Evolutionary conservation across 805 yeast genomes (phyloP), one percentile per base, ranked within the genome.

Genomic region (Metschnikowia vanudenii): DNA sequence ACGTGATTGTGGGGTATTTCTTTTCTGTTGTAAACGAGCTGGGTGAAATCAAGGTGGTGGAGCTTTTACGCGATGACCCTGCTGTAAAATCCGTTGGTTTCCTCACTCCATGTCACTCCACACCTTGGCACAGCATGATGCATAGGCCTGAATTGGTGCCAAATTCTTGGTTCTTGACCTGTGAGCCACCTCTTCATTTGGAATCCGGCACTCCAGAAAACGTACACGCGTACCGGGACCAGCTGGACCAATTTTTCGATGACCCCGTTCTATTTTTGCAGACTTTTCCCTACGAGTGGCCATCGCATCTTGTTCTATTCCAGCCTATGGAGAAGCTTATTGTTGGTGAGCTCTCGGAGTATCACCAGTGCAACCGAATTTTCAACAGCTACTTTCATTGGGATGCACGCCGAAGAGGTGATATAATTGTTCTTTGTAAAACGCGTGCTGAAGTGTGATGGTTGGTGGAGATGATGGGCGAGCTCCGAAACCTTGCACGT

Each of bases 71-170:
- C 34, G 50, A 58, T 5, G 49, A 64, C 18, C 61, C 70, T 3
- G 55, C 60, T 3, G 73, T 79, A 9, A 51, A 64, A 8, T 74
- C 85, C 1, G 67, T 91, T 24, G 96, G 97, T 0, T 88, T 94
- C 55, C 64, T 94, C 13, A 89, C 91, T 60, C 99, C 99, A 0
- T 94, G 99, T 58, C 99, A 94, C 64, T 91, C 98, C 0, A 92
- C 97, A 0, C 99, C 99, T 2, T 87, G 94, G 82, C 96, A 89
- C 60, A 80, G 94, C 20, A 82, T 85, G 60, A 65, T 94, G 34
- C 96, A 91, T 59, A 67, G 86, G 18, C 62, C 69, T 9, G 75
- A 72, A 22, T 61, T 69, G 14, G 56, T 56, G 1, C 30, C 48
- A 14, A 55, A 61, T 0, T 75, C 78, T 11, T 87, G 96, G 96